Evolutionary conservation across 495 filamentous ascomycete species (phyloP), one percentile per base, ranked within the genome.

Genomic region (Aspergillus saccharolyticus): DNA sequence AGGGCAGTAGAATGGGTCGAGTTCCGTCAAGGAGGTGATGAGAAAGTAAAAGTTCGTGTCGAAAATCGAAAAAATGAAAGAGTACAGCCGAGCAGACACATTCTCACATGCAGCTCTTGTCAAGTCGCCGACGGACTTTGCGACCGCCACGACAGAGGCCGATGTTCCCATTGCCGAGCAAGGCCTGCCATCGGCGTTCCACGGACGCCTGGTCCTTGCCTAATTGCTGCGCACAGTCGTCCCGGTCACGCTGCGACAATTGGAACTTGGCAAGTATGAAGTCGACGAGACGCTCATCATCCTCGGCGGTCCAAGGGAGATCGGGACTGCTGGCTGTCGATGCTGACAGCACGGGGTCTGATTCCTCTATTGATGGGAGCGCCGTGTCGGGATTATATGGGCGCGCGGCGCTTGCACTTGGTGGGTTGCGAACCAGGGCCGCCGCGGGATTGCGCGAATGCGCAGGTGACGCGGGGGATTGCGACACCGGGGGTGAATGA

Each of bases 251-350:
- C 68, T 84, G 85, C 44, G 82, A 83, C 21, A 91, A 82, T 58
- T 82, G 82, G 50, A 91, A 80, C 65, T 90, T 91, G 64, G 87
- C 84, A 2, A 91, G 75, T 30, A 91, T 87, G 24, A 90, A 73
- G 64, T 89, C 83, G 21, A 91, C 81, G 5, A 93, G 75, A 20
- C 84, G 79, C 52, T 85, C 75, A 68, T 91, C 88, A 60, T 91
- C 85, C 49, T 86, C 83, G 5, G 78, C 74, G 42, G 82, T 80
- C 88, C 87, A 90, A 15, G 65, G 62, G 47, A 74, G 64, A 21
- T 78, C 76, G 18, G 44, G 17, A 52, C 83, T 73, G 18, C 52
- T 28, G 8, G 54, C 24, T 12, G 55, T 12, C 25, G 59, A 16
- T 9, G 74, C 54, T 50, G 3, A n/a, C 21, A 18, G 15, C n/a